Evolutionary conservation across 371 early-diverging fungal species (phyloP), one percentile per base, ranked within the genome.

Genomic region (Actinomortierella ambigua): DNA sequence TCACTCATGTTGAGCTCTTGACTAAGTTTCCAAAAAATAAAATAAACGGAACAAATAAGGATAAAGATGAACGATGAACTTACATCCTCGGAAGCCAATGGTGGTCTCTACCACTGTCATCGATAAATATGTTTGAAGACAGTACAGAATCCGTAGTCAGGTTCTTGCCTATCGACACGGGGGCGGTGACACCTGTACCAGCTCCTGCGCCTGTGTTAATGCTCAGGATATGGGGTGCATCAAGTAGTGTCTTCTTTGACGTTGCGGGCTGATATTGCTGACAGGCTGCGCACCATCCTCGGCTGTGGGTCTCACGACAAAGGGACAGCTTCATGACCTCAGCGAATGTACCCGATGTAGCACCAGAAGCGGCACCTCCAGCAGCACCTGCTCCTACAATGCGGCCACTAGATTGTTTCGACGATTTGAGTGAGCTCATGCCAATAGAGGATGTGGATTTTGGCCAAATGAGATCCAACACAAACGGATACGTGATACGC

Each of bases 241-340:
- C 81, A 47, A 81, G 82, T 28, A 91, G 79, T 13, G 78, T 71
- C 53, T 89, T 88, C 42, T 79, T 84, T 27, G 89, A 89, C 0
- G 84, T 83, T 4, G 84, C 87, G 0, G 87, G 87, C 59, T 88
- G 87, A 59, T 92, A 92, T 55, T 85, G 83, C 46, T 86, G 86
- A 69, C 95, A 95, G 9, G 75, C 71, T 8, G 82, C 51, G 63
- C 95, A 95, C 91, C 92, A 93, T 7, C 93, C 94, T 55, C 88
- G 90, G 27, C 92, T 90, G 57, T 85, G 82, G 14, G 85, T 80
- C 59, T 90, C 90, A 13, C 91, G 76, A 34, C 85, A 83, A 56
- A 94, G 81, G 61, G 90, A 90, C 17, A 80, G 76, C 63, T 86
- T 82, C 41, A 93, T 59, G 4, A 91, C 73, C 28, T 87, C 88